Evolutionary conservation across 805 yeast species (phyloP).

Genomic region (Teunomyces stri): DNA sequence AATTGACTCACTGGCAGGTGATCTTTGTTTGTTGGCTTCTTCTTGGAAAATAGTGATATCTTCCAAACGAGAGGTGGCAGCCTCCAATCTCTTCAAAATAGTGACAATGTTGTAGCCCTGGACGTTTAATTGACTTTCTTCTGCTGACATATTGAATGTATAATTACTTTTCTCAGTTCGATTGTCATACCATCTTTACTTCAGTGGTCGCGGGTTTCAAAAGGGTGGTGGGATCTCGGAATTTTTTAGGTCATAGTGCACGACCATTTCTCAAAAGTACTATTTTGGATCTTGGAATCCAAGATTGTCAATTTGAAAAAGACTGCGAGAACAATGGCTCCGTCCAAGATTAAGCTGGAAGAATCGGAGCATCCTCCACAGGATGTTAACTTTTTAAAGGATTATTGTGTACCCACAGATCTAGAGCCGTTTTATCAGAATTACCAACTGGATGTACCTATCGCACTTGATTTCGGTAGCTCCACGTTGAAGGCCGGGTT

Average conservation of each 20-base stretch:
- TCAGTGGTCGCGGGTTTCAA: neutral
- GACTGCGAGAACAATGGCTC: constrained; percentile 7
- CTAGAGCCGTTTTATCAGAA: constrained; percentile 48
- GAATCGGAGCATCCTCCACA: constrained; percentile 39
- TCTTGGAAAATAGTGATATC: constrained; percentile 82
- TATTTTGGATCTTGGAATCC: neutral
- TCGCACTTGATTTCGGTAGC: constrained; percentile 86
- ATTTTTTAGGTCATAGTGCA: neutral
- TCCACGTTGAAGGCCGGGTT: constrained; percentile 59
- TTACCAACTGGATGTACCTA: constrained; percentile 61
- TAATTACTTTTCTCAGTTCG: neutral
- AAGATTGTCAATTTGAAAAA: too few species aligned
- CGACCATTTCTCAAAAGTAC: neutral
- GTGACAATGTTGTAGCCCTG: constrained; percentile 89
- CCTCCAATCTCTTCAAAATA: constrained; percentile 69
- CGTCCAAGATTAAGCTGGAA: constrained; percentile 8
- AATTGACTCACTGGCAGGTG: neutral
- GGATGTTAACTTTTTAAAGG: constrained; percentile 40
- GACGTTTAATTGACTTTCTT: constrained; percentile 49
- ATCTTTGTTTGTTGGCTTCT: constrained; percentile 38
- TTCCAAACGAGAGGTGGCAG: constrained; percentile 90
- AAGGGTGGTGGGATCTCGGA: neutral
- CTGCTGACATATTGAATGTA: constrained; percentile 25
- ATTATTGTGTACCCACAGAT: constrained; percentile 31
- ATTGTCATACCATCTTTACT: neutral